Base-by-base conservation (phyloP, 2,329 filamentous ascomycete species). In the Penicillium fuscoglaucum region DNA sequence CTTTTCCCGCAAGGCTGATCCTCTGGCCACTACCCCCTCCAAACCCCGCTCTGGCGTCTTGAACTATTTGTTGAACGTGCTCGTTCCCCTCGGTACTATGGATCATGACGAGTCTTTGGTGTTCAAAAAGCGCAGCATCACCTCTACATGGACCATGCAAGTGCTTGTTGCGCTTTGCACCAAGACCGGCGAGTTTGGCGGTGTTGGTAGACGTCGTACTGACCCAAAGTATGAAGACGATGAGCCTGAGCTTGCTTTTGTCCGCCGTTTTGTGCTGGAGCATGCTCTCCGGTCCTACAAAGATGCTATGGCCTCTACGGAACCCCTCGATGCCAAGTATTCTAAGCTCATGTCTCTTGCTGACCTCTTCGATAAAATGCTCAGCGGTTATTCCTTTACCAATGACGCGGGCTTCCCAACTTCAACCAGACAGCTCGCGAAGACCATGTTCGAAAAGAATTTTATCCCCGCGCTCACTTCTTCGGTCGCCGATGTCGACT, bases 371-470 rank as follows among this genome's bases (percentile, higher is more conserved):
- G 89, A 92, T 66, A 87, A 91, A 59, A 95, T 99, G 85, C 87
- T 97, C 63, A 90, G 88, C 57, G 90, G 91, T 45, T 90, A 89
- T 72, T 86, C 91, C 15, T 89, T 84, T 17, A 80, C 81, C 46
- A 76, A 77, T 63, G 78, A 76, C 60, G 76, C 75, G 61, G 80
- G 72, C 60, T 74, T 67, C 63, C 78, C 54, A 69, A 82, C 65
- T 44, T 93, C 92, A 8, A 89, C 93, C 62, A 87, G 89, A 67
- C 92, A 96, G 70, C 84, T 99, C 66, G 89, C 91, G 35, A 91
- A 92, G 65, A 87, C 97, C 60, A 99, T 99, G 95, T 98, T 96
- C 68, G 95, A 99, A 77, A 99, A 98, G 79, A 92, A 96, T 56
- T 96, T 95, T 72, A 88, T 98, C 61, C 85, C 90, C 26, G 90